These are phyloP conservation scores for Cicer pinnatifidum DNA, from an alignment of 306 rosid species.

Conservation along the genomic window DNA sequence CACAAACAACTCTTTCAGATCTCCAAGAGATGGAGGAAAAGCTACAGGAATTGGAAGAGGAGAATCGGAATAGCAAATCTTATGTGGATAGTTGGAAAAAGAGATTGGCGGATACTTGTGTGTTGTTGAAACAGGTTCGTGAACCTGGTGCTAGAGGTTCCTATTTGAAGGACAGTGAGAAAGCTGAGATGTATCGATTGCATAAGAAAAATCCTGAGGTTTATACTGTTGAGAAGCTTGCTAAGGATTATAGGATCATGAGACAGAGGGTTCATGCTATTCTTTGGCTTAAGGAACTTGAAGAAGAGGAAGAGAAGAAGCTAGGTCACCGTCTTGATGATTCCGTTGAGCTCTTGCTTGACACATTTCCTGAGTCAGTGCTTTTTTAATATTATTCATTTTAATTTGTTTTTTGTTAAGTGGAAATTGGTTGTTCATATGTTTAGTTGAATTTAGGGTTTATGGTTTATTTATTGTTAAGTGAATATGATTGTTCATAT, in stretches of 20 bases:
- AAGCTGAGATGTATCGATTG: constrained; percentile 76
- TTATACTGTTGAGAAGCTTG: constrained; percentile 78
- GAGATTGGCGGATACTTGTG: constrained; percentile 59
- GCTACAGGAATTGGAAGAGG: constrained; percentile 57
- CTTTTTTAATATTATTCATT: neutral
- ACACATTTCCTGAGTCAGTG: constrained; percentile 78
- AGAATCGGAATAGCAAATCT: constrained; percentile 52
- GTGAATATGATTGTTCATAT: too few relatives aligned
- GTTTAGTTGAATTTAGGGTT: neutral
- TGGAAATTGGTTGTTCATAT: neutral
- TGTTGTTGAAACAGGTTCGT: constrained; percentile 67
- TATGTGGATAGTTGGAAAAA: constrained; percentile 67
- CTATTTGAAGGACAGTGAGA: constrained; percentile 85
- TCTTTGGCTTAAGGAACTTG: constrained; percentile 88
- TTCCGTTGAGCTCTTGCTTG: constrained; percentile 88
- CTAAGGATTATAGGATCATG: constrained; percentile 87
- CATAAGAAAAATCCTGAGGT: constrained; percentile 78
- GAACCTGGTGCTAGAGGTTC: constrained; percentile 95
- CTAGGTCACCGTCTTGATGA: constrained; percentile 84
- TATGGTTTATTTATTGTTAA: too few relatives aligned
- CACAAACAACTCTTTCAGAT: neutral
- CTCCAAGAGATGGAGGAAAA: constrained; percentile 67
- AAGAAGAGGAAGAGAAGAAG: constrained; percentile 84
- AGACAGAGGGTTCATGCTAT: constrained; percentile 98
- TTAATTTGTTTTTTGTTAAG: neutral